A percentile compares a stretch with the other conserved stretches of the same genome.
Evolutionary conservation across 805 yeast genomes (phyloP).

Genomic region (Teunomyces barrocoloradensis): DNA sequence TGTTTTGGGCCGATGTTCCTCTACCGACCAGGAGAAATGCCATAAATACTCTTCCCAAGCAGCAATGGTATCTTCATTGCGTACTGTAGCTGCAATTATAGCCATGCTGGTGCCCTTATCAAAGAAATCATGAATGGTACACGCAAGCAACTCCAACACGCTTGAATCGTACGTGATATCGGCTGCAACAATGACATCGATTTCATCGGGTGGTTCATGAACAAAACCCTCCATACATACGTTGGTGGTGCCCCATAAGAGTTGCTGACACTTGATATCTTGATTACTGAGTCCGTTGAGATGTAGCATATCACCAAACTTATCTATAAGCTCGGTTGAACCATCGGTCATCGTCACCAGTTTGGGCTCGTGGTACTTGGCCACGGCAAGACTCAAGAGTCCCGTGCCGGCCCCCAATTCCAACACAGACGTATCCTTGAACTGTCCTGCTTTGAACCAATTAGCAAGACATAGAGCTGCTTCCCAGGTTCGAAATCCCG

Average conservation of each 20-base stretch:
- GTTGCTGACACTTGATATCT: conserved; percentile 26
- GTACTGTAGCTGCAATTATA: conserved; percentile 69
- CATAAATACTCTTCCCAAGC: conserved; percentile 27
- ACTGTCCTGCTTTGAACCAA: conserved; percentile 32
- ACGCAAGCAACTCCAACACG: conserved; percentile 54
- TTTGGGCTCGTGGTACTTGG: conserved; percentile 18
- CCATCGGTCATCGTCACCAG: conserved; percentile 64
- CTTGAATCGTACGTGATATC: conserved; percentile 83
- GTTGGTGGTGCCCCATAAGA: conserved; percentile 56
- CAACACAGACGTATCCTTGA: conserved; percentile 33
- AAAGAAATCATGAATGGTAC: conserved; percentile 43
- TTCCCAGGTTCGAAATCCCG: conserved; percentile 93
- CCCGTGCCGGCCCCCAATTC: conserved; percentile 95
- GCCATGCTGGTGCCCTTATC: conserved; percentile 26
- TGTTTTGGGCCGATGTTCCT: neutral
- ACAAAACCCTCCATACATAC: conserved; percentile 36
- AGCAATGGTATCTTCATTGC: conserved; percentile 47
- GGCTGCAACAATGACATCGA: conserved; percentile 68
- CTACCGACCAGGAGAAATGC: neutral
- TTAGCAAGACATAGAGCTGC: conserved; percentile 71
- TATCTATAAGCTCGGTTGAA: conserved; percentile 52
- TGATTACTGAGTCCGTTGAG: conserved; percentile 34
- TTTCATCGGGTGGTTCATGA: conserved; percentile 26
- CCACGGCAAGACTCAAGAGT: conserved; percentile 55
- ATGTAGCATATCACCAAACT: conserved; percentile 41